Conservation (phyloP, 805 yeast genomes). For the Starmera caribaea region DNA sequence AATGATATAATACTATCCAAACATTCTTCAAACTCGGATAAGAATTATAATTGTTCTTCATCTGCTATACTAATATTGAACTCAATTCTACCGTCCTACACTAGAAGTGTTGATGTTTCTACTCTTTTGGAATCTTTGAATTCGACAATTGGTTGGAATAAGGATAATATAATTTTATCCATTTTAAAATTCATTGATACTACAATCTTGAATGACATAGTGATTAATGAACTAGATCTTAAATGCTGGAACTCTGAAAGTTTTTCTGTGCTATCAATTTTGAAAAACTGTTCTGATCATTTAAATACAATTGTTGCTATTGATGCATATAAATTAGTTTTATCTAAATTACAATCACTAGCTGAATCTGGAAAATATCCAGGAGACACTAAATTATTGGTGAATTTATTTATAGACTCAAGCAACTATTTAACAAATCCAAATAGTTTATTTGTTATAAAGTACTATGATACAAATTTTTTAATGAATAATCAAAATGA, state of each 20-base stretch:
- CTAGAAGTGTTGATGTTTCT: slow-evolving; percentile 19
- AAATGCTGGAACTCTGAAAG: slow-evolving; percentile 30
- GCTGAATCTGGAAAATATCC: slow-evolving; percentile 22
- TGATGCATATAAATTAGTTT: slow-evolving; percentile 24
- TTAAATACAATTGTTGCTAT: slow-evolving; percentile 19
- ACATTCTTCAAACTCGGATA: slow-evolving; percentile 7
- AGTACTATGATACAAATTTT: slow-evolving; percentile 36
- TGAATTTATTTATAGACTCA: slow-evolving; percentile 32
- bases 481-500: slow-evolving; percentile 44
- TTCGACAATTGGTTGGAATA: slow-evolving; percentile 24
- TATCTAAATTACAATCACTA: slow-evolving; percentile 24
- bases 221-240: slow-evolving; percentile 26
- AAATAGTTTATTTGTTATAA: slow-evolving; percentile 34
- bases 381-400: slow-evolving; percentile 33
- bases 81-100: slow-evolving; percentile 17
- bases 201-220: slow-evolving; percentile 23
- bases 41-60: slow-evolving; percentile 22
- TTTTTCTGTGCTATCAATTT: slow-evolving; percentile 6
- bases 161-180: slow-evolving; percentile 30
- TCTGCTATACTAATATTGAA: slow-evolving; percentile 32
- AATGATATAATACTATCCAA: slow-evolving; percentile 10
- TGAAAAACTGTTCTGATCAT: slow-evolving; percentile 11
- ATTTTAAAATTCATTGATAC: slow-evolving; percentile 30
- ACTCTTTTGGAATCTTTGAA: slow-evolving; percentile 25
- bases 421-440: slow-evolving; percentile 24